Conservation (phyloP, 2,329 filamentous ascomycete species). For the Pseudogymnoascus sp. region DNA sequence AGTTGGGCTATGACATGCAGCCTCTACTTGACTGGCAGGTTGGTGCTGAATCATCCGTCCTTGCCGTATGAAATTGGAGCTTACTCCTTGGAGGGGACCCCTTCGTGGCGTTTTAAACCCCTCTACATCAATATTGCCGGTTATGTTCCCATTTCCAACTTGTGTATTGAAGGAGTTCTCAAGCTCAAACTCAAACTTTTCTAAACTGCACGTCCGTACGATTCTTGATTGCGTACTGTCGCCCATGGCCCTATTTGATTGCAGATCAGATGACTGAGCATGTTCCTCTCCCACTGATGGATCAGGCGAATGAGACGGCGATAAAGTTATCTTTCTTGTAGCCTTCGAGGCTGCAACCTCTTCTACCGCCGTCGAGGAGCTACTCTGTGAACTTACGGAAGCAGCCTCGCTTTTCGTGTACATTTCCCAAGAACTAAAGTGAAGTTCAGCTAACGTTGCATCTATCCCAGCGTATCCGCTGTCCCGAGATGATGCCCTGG, state of each 20-base stretch:
- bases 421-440: neutral
- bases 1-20: neutral
- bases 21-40: neutral
- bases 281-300: neutral
- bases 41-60: neutral
- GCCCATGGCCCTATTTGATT: neutral
- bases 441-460: neutral
- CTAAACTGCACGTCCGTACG: neutral
- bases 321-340: neutral
- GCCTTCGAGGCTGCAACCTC: neutral
- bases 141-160: neutral
- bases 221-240: neutral
- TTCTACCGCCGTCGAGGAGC: neutral
- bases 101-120: neutral
- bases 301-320: neutral
- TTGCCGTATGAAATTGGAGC: neutral
- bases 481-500: neutral
- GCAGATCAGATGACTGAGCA: neutral
- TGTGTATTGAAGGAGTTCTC: neutral
- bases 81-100: neutral
- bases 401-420: neutral
- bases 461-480: neutral
- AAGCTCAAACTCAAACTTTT: neutral
- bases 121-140: neutral
- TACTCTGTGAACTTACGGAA: neutral